Conservation (phyloP, 805 yeast genomes). For the Pichia scutulata region DNA sequence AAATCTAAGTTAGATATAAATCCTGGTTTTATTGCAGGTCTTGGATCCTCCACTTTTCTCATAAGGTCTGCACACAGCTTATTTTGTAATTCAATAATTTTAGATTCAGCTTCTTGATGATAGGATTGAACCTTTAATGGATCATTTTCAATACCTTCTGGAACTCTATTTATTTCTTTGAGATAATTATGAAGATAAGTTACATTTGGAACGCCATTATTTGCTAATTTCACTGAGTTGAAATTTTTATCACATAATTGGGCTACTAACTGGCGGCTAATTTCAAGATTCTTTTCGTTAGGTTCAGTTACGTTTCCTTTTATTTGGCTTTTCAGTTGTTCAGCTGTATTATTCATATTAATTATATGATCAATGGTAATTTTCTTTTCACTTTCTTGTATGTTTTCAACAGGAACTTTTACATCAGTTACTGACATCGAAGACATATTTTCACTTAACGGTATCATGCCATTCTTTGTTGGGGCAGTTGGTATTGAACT, state of each 20-base stretch:
- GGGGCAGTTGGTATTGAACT: too few species aligned
- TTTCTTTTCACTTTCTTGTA: too few species aligned
- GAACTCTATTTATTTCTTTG: background rate
- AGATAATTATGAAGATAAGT: background rate
- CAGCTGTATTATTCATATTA: too few species aligned
- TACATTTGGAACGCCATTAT: background rate
- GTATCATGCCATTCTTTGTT: too few species aligned
- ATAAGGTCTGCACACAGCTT: background rate
- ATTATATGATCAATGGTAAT: too few species aligned
- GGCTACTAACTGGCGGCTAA: background rate
- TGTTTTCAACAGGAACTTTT: too few species aligned
- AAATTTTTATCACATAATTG: background rate
- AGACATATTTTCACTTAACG: too few species aligned
- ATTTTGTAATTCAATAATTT: background rate
- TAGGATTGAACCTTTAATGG: background rate
- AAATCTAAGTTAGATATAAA: background rate
- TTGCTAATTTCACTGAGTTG: background rate
- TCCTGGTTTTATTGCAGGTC: background rate
- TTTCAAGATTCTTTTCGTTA: background rate
- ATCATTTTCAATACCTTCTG: background rate
- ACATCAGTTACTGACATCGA: too few species aligned
- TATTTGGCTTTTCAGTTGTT: too few species aligned
- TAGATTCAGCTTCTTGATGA: background rate
- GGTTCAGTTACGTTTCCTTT: too few species aligned
- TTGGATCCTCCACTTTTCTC: background rate